Evolutionary conservation across 192 early-diverging fungal species (phyloP), one percentile per base, ranked within the genome.

Genomic region (Coemansia brasiliensis): DNA sequence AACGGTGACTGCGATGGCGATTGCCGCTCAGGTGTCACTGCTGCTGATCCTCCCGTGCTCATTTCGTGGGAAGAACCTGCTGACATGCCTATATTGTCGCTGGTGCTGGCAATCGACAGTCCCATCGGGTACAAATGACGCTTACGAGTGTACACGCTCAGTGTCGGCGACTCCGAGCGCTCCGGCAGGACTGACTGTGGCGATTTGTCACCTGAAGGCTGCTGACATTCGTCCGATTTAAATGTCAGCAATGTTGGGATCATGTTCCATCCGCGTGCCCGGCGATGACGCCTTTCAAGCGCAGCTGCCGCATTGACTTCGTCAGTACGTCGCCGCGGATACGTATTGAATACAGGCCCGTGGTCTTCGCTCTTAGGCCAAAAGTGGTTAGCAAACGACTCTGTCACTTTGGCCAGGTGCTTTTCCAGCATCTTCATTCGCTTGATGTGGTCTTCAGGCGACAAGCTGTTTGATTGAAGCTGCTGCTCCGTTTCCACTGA

Each of bases 241-340:
- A 79, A 79, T 12, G 69, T 64, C 26, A 79, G 65, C 43, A 79
- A 59, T 25, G 69, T 68, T 6, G 75, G 75, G 25, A 79, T 79
- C 75, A 79, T 79, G 46, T 58, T 69, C 75, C 75, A 79, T 13
- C 75, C 75, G 25, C 68, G 69, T n/a, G 75, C 52, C 12, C 75
- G 60, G 4, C 75, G 65, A 17, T 42, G 55, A 6, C 49, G 25
- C 27, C 45, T 42, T 35, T 44, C 57, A 13, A 72, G 65, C 0
- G 39, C 51, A 15, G 56, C 54, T 21, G 39, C 37, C 45, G 46
- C 37, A 43, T 18, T 56, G 46, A 39, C 37, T 25, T 72, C 68
- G 58, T 72, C 75, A 42, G 57, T 62, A 20, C 69, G 60, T 21
- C 69, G 59, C 27, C 65, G 57, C 12, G 75, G 75, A 48, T 61